Base-by-base conservation (phyloP, 805 yeast genomes). In the Kluyveromyces wickerhamii region DNA sequence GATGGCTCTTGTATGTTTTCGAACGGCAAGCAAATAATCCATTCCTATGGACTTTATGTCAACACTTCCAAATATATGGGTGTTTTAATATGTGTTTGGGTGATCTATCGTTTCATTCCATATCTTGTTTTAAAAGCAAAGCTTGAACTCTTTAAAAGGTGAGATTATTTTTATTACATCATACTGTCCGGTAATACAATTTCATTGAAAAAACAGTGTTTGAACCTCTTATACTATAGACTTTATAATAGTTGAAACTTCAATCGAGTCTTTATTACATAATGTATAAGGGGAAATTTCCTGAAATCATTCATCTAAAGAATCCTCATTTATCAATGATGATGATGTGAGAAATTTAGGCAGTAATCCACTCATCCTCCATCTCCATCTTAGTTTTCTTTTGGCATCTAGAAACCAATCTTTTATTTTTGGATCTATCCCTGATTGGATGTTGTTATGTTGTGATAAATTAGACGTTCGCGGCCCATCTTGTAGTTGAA, bases 21-120 rank as follows among this genome's bases (percentile, higher is more conserved):
- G 9, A 67, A 67, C 10, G 88, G 88, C 2, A 54, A 60, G 14
- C 70, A 69, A 12, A 83, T 80, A 4, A 51, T 78, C 32, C 64
- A 67, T n/a, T 54, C 62, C 11, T 80, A 77, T 41, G 57, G 66
- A 3, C 44, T 80, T 21, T 52, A 57, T 4, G 52, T 59, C 12
- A 53, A 68, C 38, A 51, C 63, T 27, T 51, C 52, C 10, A 47
- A 62, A 12, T 63, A 63, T 28, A 52, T 67, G 32, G 66, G 66
- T n/a, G 47, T 53, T 13, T 36, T 43, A 7, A 40, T 51, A 4
- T 49, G 57, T 20, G 56, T 52, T 5, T 52, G 54, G 32, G 33
- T 50, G 10, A 43, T 51, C 6, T 55, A 55, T 34, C 36, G 56
- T 16, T 22, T 50, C 3, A 20, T 52, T 4, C 54, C 58, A 5